phyloP scores from a whole-genome alignment of 371 early-diverging fungal species.

The Lichtheimia ramosa region DNA sequence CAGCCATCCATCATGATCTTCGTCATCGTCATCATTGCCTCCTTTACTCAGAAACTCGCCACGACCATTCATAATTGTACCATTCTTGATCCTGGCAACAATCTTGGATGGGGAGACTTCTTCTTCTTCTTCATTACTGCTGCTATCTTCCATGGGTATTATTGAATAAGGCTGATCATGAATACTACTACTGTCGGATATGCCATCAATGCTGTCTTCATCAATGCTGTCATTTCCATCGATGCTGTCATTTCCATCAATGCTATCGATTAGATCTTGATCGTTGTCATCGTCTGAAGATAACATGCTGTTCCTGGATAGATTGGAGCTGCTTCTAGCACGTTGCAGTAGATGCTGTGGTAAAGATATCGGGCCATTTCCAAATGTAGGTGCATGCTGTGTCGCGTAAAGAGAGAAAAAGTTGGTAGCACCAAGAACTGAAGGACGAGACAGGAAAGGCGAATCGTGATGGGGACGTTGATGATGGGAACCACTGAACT shows the following conservation, averaged over 20 bases:
- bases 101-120: constrained; percentile 24
- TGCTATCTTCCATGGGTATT: constrained; percentile 3
- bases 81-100: constrained; percentile 44
- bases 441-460: constrained; percentile 20
- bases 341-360: constrained; percentile 17
- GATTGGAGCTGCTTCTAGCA: constrained; percentile 19
- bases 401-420: constrained; percentile 16
- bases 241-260: constrained; percentile 9
- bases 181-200: constrained; percentile 16
- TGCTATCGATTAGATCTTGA: constrained; percentile 2
- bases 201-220: constrained; percentile 25
- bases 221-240: constrained; percentile 9
- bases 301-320: constrained; percentile 10
- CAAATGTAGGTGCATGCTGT: constrained; percentile 14
- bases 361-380: constrained; percentile 4
- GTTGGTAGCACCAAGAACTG: constrained; percentile 15
- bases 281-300: constrained; percentile 16
- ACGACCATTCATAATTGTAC: constrained; percentile 52
- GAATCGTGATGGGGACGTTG: constrained; percentile 2
- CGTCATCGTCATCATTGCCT: constrained; percentile 17
- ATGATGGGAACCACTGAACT: constrained; percentile 14
- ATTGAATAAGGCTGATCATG: constrained; percentile 4
- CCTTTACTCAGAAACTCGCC: constrained; percentile 47
- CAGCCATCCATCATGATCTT: constrained; percentile 27
- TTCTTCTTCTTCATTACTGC: constrained; percentile 14